Conservation (phyloP, 2,329 filamentous ascomycete genomes). For the Fusarium siculi region DNA sequence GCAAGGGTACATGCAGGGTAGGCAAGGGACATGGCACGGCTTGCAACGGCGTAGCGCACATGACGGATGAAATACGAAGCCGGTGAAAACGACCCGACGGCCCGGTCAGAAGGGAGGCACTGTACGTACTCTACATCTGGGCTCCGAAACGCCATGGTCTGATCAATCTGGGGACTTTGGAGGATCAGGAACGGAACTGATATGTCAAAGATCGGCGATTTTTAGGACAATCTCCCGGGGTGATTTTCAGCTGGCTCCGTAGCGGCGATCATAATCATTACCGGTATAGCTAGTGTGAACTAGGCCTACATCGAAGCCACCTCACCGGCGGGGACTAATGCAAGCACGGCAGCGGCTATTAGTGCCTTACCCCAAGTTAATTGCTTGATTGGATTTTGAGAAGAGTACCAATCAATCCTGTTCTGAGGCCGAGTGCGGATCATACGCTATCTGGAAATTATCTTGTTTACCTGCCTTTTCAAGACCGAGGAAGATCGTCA, state of each 20-base stretch:
- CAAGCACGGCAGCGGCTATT: not conserved
- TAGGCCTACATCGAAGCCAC: not conserved
- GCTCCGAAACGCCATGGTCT: not conserved
- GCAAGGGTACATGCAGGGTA: not conserved
- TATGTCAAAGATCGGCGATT: not conserved
- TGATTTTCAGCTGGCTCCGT: not conserved
- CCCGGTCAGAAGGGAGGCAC: not conserved
- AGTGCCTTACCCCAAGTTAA: not conserved
- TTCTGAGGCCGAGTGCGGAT: not conserved
- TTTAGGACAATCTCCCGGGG: not conserved
- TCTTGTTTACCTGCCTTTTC: not conserved
- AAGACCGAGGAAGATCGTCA: not conserved
- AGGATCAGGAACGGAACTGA: not conserved
- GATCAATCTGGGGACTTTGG: not conserved
- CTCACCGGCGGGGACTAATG: not conserved
- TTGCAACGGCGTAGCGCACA: not conserved
- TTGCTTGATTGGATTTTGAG: not conserved
- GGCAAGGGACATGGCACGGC: not conserved
- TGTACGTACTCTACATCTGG: not conserved
- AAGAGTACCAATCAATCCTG: not conserved
- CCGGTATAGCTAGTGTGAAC: rapidly evolving
- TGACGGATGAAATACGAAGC: too few relatives aligned
- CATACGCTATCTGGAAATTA: not conserved
- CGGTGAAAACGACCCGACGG: not conserved
- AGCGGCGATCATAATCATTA: not conserved